phyloP scores from a whole-genome alignment of 2,329 filamentous ascomycete genomes.

The Sporothrix brasiliensis region DNA sequence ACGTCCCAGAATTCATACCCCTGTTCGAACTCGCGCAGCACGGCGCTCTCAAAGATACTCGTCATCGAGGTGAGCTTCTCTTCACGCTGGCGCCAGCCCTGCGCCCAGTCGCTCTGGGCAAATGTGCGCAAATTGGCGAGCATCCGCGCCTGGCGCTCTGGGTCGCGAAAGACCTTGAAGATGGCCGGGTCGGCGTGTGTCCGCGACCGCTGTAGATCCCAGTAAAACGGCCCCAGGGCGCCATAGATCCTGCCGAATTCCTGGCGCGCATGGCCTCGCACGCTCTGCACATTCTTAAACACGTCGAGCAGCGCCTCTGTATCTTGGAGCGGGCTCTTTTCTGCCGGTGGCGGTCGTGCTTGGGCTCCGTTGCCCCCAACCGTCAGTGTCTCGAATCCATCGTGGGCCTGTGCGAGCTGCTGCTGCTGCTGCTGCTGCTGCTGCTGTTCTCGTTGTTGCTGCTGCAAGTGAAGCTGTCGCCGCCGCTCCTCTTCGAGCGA shows the following conservation, averaged over 20 bases:
- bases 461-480: constrained; percentile 33
- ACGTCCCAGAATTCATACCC: constrained; percentile 88
- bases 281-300: constrained; percentile 71
- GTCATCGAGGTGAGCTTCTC: constrained; percentile 74
- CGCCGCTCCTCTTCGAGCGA: constrained; percentile 64
- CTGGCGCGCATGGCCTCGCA: constrained; percentile 80
- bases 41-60: constrained; percentile 85
- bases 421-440: constrained; percentile 28
- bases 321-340: constrained; percentile 57
- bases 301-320: constrained; percentile 68
- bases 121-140: constrained; percentile 79
- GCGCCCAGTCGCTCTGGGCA: constrained; percentile 75
- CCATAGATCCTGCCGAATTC: constrained; percentile 91
- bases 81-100: constrained; percentile 71
- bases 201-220: constrained; percentile 72
- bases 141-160: constrained; percentile 88
- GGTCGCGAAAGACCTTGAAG: constrained; percentile 84
- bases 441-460: constrained; percentile 50
- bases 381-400: constrained; percentile 80
- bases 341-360: constrained; percentile 40
- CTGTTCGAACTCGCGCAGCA: constrained; percentile 87
- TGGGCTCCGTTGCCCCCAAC: constrained; percentile 45
- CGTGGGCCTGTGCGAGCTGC: constrained; percentile 40
- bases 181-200: constrained; percentile 79
- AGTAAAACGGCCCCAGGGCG: constrained; percentile 86